These are phyloP conservation scores for Halenospora varia DNA, from an alignment of 495 filamentous ascomycete species.

Conservation along the genomic window DNA sequence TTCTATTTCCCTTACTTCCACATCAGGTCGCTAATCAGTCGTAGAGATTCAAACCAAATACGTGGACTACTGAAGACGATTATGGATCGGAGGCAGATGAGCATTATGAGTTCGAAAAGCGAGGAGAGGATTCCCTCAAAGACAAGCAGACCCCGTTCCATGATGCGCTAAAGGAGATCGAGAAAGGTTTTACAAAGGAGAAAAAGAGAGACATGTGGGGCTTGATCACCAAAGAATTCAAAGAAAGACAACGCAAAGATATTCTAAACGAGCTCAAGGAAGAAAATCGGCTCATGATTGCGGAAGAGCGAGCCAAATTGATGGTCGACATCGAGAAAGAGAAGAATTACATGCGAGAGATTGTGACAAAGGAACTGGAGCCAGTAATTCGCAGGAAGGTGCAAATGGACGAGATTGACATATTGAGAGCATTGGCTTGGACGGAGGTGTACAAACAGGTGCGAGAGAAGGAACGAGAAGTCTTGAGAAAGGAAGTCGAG, in stretches of 20 bases:
- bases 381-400: neutral
- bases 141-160: too few relatives aligned
- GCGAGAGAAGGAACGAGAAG: neutral
- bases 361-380: neutral
- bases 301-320: neutral
- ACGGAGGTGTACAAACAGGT: neutral
- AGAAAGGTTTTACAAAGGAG: too few relatives aligned
- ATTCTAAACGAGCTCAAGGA: neutral
- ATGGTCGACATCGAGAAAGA: neutral
- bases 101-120: too few relatives aligned
- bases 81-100: too few relatives aligned
- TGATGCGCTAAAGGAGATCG: too few relatives aligned
- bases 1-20: too few relatives aligned
- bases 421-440: neutral
- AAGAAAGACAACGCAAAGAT: neutral
- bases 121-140: too few relatives aligned
- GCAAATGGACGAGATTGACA: neutral
- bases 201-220: too few relatives aligned
- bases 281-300: neutral
- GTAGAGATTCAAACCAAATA: too few relatives aligned
- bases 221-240: too few relatives aligned
- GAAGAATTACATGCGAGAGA: neutral
- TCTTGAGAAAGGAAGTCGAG: neutral
- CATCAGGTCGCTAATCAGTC: too few relatives aligned
- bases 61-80: too few relatives aligned